phyloP scores from a whole-genome alignment of 148 eudicot genomes.

The Gaultheria prostrata region DNA sequence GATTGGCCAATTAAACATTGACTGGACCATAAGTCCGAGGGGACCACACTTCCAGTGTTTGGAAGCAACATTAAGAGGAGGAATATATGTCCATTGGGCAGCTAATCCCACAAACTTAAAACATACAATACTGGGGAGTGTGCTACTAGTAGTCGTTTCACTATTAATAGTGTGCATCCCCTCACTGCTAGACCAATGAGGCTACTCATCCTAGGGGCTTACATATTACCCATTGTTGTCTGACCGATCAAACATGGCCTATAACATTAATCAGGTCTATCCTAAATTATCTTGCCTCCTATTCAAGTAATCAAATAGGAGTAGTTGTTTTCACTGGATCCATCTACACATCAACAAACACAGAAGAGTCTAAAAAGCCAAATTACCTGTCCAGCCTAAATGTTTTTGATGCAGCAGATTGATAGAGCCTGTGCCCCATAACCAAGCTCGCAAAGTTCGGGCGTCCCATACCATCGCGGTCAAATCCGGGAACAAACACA shows the following conservation, averaged over 20 bases:
- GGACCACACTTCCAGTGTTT: not conserved
- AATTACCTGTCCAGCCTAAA: constrained; percentile 73
- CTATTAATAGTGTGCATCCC: not conserved
- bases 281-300: not conserved
- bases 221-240: too few relatives aligned
- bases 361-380: not conserved
- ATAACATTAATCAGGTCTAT: not conserved
- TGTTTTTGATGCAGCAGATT: constrained; percentile 65
- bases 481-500: constrained; percentile 85
- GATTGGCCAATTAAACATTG: not conserved
- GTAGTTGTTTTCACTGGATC: not conserved
- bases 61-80: not conserved
- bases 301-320: not conserved
- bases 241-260: not conserved
- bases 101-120: not conserved
- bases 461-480: constrained; percentile 81
- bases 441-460: constrained; percentile 91
- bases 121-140: not conserved
- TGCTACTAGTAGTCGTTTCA: not conserved
- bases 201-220: too few relatives aligned
- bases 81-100: not conserved
- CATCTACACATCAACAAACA: not conserved
- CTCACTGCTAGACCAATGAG: not conserved
- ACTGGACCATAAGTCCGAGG: not conserved
- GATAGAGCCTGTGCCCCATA: constrained; percentile 82